Base-by-base conservation (phyloP, 1,139 yeast genomes). In the Zygosaccharomyces sapae region DNA sequence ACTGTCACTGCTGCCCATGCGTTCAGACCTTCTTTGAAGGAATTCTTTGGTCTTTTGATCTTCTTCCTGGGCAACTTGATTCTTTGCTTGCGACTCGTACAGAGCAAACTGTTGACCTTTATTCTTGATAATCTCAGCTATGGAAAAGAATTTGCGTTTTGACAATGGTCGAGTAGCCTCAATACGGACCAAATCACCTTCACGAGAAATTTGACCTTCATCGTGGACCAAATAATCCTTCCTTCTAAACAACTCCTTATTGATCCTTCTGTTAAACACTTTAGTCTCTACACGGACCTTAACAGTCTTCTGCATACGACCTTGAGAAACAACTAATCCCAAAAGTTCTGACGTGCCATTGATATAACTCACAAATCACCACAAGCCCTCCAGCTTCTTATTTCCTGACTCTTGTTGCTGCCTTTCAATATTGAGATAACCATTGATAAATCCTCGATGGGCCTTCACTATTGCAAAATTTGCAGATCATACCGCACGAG, bases 281-380 rank as follows among this genome's bases (percentile, higher is more conserved):
- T 77, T 81, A 39, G 79, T 79, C 65, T 85, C 86, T 38, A 92
- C 92, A 51, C 96, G 79, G 52, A 92, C 97, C 72, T 89, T 90
- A 55, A 92, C 90, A 54, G 97, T 90, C 74, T 92, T 92, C 69
- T 79, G 77, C 97, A 90, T 90, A 67, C 88, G 88, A 41, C 97
- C 97, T 66, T 89, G 97, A 48, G 97, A 87, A 35, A 88, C 82
- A 58, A 92, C 97, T 67, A 88, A 82, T 46, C 98, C 98, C 46
- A 88, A 74, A 90, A 87, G 66, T 87, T 88, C 61, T 87, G 96
- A 70, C 88, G 83, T 49, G 92, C 89, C 96, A 87, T 89, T 8
- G 5, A 16, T 34, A n/a, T 22, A 37, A 7, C n/a, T n/a, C 7
- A 5, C 3, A n/a, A 29, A 12, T n/a, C 5, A n/a, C n/a, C 24